Evolutionary conservation across 495 filamentous ascomycete genomes (phyloP).

Genomic region (Neurospora africana): DNA sequence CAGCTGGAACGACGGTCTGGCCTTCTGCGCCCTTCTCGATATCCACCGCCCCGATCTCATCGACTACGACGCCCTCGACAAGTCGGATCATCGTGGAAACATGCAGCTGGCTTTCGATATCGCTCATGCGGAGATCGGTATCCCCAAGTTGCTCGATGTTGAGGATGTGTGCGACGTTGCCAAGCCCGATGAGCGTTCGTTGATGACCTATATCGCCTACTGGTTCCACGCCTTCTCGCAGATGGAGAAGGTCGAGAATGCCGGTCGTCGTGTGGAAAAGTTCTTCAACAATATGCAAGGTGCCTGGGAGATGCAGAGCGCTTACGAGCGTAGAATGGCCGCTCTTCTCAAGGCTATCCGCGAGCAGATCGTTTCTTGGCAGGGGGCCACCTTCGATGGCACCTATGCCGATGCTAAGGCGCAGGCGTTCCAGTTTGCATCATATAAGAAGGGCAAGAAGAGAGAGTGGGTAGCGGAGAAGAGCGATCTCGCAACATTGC

Average conservation of each 20-base stretch:
- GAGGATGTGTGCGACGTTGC: slow-evolving; percentile 97
- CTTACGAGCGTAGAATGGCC: slow-evolving; percentile 81
- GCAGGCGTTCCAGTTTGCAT: slow-evolving; percentile 68
- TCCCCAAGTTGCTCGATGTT: slow-evolving; percentile 88
- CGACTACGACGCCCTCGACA: slow-evolving; percentile 89
- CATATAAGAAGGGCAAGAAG: slow-evolving; percentile 82
- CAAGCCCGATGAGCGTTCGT: slow-evolving; percentile 85
- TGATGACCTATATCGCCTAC: slow-evolving; percentile 99
- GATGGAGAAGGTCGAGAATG: slow-evolving; percentile 95
- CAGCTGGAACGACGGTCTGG: slow-evolving; percentile 95
- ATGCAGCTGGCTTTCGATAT: slow-evolving; percentile 97
- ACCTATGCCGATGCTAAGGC: slow-evolving; percentile 89
- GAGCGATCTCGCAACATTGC: slow-evolving; percentile 78
- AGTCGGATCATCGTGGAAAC: slow-evolving; percentile 88
- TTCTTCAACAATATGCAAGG: slow-evolving; percentile 98
- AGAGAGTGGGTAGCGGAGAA: slow-evolving; percentile 95
- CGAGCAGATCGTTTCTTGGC: slow-evolving; percentile 63
- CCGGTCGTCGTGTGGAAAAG: slow-evolving; percentile 91
- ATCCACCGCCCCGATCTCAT: slow-evolving; percentile 96
- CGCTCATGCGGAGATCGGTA: slow-evolving; percentile 91
- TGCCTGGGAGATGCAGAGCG: slow-evolving; percentile 99
- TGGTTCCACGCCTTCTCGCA: slow-evolving; percentile 99
- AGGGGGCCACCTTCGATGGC: slow-evolving; percentile 70
- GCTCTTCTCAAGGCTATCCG: slow-evolving; percentile 64
- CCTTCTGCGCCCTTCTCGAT: slow-evolving; percentile 92